phyloP scores from a whole-genome alignment of 805 yeast genomes.

The Candida morakotiae region DNA sequence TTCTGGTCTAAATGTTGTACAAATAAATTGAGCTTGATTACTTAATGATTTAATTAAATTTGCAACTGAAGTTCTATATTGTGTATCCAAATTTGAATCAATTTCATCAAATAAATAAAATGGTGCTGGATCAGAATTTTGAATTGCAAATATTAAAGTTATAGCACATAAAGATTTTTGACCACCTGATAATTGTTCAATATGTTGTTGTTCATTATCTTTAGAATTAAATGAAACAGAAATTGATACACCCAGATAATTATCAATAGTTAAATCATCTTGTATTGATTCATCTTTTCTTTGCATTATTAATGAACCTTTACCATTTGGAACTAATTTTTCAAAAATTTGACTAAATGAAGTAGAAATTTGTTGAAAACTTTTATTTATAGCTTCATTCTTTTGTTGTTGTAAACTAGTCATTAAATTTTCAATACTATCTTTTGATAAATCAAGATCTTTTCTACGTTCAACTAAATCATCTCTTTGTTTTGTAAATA shows the following conservation, averaged over 20 bases:
- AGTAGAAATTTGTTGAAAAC: conserved; percentile 71
- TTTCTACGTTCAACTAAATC: conserved; percentile 59
- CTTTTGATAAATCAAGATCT: conserved; percentile 67
- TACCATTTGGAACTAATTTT: conserved; percentile 77
- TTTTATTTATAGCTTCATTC: conserved; percentile 72
- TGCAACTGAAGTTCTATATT: conserved; percentile 86
- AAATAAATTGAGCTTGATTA: conserved; percentile 77
- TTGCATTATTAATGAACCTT: conserved; percentile 69
- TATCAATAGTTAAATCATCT: conserved; percentile 36
- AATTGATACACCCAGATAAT: conserved; percentile 78
- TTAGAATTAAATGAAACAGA: conserved; percentile 86
- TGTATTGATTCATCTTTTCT: conserved; percentile 25
- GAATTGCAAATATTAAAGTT: conserved; percentile 89
- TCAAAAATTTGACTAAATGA: conserved; percentile 75
- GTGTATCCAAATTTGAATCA: conserved; percentile 93
- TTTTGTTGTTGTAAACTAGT: conserved; percentile 69
- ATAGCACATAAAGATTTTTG: conserved; percentile 96
- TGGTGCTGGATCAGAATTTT: conserved; percentile 94
- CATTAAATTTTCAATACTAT: conserved; percentile 70
- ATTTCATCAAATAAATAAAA: conserved; percentile 94
- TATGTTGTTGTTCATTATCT: conserved; percentile 76
- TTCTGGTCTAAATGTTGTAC: conserved; percentile 95
- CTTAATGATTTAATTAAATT: conserved; percentile 64
- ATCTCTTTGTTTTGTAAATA: conserved; percentile 69
- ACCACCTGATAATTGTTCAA: conserved; percentile 94